phyloP scores from a whole-genome alignment of 305 asterid species.

The Fraxinus albicans region DNA sequence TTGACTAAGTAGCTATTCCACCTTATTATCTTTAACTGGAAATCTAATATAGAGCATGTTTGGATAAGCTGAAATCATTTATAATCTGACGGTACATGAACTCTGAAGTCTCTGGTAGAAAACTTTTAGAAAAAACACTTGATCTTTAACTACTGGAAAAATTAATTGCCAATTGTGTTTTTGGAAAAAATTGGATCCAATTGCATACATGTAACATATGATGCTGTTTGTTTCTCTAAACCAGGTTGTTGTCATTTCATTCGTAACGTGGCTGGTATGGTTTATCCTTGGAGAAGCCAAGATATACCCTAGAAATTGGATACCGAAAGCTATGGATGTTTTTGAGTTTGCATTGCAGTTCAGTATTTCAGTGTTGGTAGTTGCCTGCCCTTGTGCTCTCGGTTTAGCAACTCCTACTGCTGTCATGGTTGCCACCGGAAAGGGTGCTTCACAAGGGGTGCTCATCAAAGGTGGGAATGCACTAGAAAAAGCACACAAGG shows the following conservation, averaged over 20 bases:
- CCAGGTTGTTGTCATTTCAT: slow-evolving; percentile 80
- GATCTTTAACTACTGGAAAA: slow-evolving; percentile 7
- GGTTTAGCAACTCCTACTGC: slow-evolving; percentile 99
- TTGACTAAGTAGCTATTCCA: neutral
- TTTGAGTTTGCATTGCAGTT: slow-evolving; percentile 94
- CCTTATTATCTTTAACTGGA: neutral
- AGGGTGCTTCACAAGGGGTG: slow-evolving; percentile 94
- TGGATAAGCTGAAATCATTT: neutral
- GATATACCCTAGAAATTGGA: slow-evolving; percentile 74
- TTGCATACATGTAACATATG: slow-evolving; percentile 2
- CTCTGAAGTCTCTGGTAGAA: neutral
- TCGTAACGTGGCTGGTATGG: slow-evolving; percentile 86
- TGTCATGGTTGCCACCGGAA: slow-evolving; percentile 98
- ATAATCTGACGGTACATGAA: neutral
- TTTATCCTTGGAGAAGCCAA: slow-evolving; percentile 69
- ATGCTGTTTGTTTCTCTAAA: slow-evolving; percentile 18
- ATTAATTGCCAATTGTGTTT: neutral
- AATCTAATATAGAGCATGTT: neutral
- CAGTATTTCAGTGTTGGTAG: slow-evolving; percentile 87
- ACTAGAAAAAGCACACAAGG: slow-evolving; percentile 95
- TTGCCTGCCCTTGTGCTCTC: slow-evolving; percentile 98
- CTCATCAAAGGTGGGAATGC: slow-evolving; percentile 96
- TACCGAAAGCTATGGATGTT: slow-evolving; percentile 75
- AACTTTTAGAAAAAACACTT: neutral
- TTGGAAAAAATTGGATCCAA: neutral